A percentile compares a stretch with the other conserved stretches of the same genome.
Conservation (phyloP, 179 eudicot species). For the Beta lomatogona region DNA sequence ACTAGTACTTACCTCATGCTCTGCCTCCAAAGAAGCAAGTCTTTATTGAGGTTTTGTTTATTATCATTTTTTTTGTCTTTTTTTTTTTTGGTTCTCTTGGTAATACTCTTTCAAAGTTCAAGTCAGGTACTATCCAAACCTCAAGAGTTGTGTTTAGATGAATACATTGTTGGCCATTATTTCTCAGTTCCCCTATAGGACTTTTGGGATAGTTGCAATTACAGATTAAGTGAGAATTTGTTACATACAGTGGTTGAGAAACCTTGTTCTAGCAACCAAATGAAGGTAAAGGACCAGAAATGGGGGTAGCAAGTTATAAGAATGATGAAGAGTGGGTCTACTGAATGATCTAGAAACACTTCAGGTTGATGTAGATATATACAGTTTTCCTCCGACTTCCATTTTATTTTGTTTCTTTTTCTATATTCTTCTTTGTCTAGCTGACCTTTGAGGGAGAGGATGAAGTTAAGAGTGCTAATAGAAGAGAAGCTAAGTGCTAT, state of each 20-base stretch:
- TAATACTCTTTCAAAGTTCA: neutral
- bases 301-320: neutral
- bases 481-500: too few species aligned
- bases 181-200: neutral
- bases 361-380: too few species aligned
- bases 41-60: too few species aligned
- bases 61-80: neutral
- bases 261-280: neutral
- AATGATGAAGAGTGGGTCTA: too few species aligned
- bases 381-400: neutral
- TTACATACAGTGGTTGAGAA: neutral
- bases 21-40: neutral
- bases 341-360: too few species aligned
- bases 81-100: too few species aligned
- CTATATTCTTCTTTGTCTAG: neutral
- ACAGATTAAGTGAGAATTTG: neutral
- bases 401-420: too few species aligned
- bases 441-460: neutral
- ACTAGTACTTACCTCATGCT: too few species aligned
- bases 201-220: neutral
- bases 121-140: neutral
- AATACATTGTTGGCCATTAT: neutral
- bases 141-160: neutral
- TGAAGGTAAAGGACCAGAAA: neutral
- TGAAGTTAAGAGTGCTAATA: neutral